Base-by-base conservation (phyloP, 768 basidiomycete genomes). In the Serendipita sp. region DNA sequence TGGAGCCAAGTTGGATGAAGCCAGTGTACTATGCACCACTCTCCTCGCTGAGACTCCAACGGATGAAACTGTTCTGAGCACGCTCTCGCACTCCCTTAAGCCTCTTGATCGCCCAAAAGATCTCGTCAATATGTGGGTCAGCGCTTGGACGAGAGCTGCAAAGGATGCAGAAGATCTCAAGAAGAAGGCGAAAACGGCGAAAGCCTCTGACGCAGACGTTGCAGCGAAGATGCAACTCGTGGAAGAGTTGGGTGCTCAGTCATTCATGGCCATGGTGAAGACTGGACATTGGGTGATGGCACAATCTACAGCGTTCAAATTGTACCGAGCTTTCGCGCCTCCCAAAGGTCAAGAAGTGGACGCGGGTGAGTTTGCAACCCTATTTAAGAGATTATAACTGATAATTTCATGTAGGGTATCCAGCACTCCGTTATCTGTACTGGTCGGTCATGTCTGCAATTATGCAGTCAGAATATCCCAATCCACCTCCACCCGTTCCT, bases 151-250 rank as follows among this genome's bases (percentile, higher is more conserved):
- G 5, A 18, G 56, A 18, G n/a, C 56, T 7, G 16, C 16, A 30
- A 60, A 60, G 34, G 56, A 60, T 24, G n/a, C 16, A 4, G 56
- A 60, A 5, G 56, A 60, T 18, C 0, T 3, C 13, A 38, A 41
- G 53, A 41, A 65, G 47, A 48, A 56, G 65, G 45, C 54, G 34
- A 13, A 11, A 51, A 63, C 0, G 54, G 51, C 58, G 66, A 47
- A 41, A 38, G 51, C 66, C 62, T 38, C 16, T 34, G 89, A 88
- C 74, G 81, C 82, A 66, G 90, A 92, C 73, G 84, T 86, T 77
- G 81, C 90, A 47, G 78, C 78, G 7, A 89, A 92, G 86, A 92
- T 87, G 70, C 91, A 92, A 67, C 85, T 89, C 58, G 90, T 90
- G 1, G 91, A 92, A 71, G 90, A 92, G 67, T 82, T 91, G 7